Evolutionary conservation across 1,284 basidiomycete genomes (phyloP).

Genomic region (Coniophora puteana): DNA sequence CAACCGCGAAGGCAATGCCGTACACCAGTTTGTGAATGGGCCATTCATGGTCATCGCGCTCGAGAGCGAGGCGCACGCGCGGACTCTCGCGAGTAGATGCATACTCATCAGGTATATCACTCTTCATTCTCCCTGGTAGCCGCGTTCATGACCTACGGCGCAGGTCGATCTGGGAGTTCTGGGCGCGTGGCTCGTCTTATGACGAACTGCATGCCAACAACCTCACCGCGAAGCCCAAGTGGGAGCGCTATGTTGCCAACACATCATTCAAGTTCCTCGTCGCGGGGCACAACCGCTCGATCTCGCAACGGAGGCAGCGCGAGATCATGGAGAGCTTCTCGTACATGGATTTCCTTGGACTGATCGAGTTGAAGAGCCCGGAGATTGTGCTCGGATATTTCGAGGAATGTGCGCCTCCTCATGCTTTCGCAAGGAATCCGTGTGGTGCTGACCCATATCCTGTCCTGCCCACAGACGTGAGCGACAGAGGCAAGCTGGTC

Average conservation of each 20-base stretch:
- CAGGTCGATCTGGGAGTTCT: constrained; percentile 79
- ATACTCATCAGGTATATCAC: constrained; percentile 75
- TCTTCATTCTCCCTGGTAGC: neutral
- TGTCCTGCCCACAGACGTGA: constrained; percentile 37
- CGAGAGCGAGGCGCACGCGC: constrained; percentile 70
- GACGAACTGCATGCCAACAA: constrained; percentile 66
- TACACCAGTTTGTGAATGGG: constrained; percentile 48
- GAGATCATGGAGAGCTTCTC: constrained; percentile 78
- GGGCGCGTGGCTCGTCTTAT: constrained; percentile 66
- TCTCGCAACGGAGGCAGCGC: constrained; percentile 62
- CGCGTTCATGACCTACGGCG: neutral
- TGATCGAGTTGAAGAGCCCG: constrained; percentile 81
- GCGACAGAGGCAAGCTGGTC: constrained; percentile 40
- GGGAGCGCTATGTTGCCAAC: constrained; percentile 57
- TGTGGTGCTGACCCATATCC: neutral
- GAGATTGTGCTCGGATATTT: constrained; percentile 78
- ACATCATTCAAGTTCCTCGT: constrained; percentile 84
- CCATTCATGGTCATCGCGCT: constrained; percentile 78
- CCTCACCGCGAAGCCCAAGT: constrained; percentile 42
- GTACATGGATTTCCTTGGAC: constrained; percentile 83
- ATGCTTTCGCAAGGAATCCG: neutral
- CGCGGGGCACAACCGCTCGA: constrained; percentile 72
- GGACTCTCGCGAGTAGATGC: constrained; percentile 72
- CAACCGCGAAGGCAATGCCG: too few relatives aligned
- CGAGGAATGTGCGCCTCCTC: constrained; percentile 77